Conservation (phyloP, 202 grass and related monocot genomes). For the Cymbopogon flexuosus region DNA sequence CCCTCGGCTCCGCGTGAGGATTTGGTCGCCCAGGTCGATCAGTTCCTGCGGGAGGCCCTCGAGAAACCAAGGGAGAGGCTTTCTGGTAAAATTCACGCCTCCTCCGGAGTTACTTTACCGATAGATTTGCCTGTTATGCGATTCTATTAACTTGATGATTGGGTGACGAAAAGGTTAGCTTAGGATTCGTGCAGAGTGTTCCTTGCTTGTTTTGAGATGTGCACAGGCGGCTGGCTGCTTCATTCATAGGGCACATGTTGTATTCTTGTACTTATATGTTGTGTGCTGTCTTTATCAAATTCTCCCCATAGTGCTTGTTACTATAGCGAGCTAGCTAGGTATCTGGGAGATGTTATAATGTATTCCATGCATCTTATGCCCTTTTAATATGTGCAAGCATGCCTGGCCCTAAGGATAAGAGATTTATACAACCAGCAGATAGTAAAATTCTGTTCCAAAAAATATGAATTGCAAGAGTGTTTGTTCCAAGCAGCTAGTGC, state of each 20-base stretch:
- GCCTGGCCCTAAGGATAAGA: not conserved
- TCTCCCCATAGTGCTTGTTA: not conserved
- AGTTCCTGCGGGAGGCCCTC: slow-evolving; percentile 79
- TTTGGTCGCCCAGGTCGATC: slow-evolving; percentile 51
- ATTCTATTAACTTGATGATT: not conserved
- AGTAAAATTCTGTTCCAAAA: not conserved
- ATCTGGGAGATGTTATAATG: not conserved
- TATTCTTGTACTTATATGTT: not conserved
- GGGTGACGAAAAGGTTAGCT: not conserved
- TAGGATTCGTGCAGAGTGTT: not conserved
- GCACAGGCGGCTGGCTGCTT: not conserved
- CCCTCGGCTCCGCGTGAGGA: slow-evolving; percentile 26
- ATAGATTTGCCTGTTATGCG: not conserved
- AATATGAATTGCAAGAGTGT: not conserved
- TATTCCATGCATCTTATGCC: not conserved
- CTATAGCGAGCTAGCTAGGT: not conserved
- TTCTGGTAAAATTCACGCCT: slow-evolving; percentile 39
- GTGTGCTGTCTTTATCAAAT: not conserved
- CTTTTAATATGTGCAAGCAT: not conserved
- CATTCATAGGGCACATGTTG: not conserved
- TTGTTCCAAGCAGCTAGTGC: not conserved
- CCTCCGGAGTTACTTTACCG: not conserved
- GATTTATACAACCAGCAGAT: not conserved
- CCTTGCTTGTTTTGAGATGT: not conserved
- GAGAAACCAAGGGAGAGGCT: slow-evolving; percentile 91